Conservation (phyloP, 1,139 yeast species). For the Saccharomyces pastorianus region DNA sequence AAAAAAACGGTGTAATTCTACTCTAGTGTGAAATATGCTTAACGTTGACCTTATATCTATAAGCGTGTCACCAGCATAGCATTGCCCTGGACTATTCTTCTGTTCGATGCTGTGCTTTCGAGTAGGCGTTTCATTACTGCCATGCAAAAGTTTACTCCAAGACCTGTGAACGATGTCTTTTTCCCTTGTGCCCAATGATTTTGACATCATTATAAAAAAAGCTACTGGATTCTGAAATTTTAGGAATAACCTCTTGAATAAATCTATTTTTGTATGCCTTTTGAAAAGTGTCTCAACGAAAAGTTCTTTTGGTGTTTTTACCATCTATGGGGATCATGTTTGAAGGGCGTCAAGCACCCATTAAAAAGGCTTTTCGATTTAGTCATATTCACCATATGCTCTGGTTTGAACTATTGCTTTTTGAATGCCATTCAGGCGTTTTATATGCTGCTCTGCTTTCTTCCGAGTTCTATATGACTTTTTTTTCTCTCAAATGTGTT, state of each 20-base stretch:
- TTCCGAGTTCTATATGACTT: neutral
- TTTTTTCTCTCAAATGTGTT: neutral
- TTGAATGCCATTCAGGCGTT: neutral
- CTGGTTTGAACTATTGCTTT: neutral
- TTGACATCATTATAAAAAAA: neutral
- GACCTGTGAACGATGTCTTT: too few species aligned
- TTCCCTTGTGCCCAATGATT: neutral
- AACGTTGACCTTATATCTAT: too few species aligned
- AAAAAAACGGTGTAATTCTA: too few species aligned
- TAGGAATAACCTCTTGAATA: neutral
- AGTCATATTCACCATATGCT: neutral
- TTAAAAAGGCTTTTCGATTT: neutral
- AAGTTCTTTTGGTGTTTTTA: neutral
- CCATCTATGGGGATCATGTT: neutral
- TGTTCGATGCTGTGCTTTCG: too few species aligned
- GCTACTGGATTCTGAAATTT: too few species aligned
- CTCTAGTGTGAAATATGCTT: too few species aligned
- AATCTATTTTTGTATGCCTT: neutral
- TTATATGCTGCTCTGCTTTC: too few species aligned
- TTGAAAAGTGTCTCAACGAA: neutral
- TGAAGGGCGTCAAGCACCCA: neutral
- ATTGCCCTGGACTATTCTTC: too few species aligned
- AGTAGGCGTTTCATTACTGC: too few species aligned
- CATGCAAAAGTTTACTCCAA: too few species aligned
- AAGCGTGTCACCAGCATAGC: too few species aligned